These are phyloP conservation scores for Scenedesmus sp. DNA, from an alignment of 163 green algal genomes.

Conservation along the genomic window DNA sequence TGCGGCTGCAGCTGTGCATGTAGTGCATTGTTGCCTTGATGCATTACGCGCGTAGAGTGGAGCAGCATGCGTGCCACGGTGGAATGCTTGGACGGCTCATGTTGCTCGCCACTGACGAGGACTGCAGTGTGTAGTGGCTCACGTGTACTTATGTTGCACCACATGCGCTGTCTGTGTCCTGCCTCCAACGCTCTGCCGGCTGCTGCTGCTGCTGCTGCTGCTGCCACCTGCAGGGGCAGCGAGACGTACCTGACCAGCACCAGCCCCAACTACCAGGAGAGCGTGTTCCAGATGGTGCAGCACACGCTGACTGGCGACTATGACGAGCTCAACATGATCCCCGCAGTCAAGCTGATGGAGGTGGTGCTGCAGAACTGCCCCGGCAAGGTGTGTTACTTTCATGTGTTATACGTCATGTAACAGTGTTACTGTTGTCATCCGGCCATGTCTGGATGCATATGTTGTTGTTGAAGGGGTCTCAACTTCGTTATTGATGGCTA, in stretches of 20 bases:
- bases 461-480: too few species aligned
- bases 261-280: conserved; percentile 79
- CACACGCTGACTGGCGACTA: conserved; percentile 56
- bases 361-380: conserved; percentile 90
- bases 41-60: too few species aligned
- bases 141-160: too few species aligned
- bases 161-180: not conserved
- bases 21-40: not conserved
- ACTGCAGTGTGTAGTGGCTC: too few species aligned
- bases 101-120: too few species aligned
- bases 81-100: too few species aligned
- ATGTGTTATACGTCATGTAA: not conserved
- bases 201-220: not conserved
- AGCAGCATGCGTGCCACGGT: too few species aligned
- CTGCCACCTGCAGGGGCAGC: conserved; percentile 62
- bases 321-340: conserved; percentile 77
- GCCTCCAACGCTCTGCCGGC: not conserved
- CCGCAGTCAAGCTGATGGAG: conserved; percentile 87
- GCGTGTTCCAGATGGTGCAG: conserved; percentile 42
- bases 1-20: not conserved
- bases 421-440: not conserved
- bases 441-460: not conserved
- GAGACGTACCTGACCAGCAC: conserved; percentile 81
- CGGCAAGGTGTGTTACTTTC: conserved; percentile 54
- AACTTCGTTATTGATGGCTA: too few species aligned